Evolutionary conservation across 768 basidiomycete genomes (phyloP).

Genomic region (Amylocystis lapponica): DNA sequence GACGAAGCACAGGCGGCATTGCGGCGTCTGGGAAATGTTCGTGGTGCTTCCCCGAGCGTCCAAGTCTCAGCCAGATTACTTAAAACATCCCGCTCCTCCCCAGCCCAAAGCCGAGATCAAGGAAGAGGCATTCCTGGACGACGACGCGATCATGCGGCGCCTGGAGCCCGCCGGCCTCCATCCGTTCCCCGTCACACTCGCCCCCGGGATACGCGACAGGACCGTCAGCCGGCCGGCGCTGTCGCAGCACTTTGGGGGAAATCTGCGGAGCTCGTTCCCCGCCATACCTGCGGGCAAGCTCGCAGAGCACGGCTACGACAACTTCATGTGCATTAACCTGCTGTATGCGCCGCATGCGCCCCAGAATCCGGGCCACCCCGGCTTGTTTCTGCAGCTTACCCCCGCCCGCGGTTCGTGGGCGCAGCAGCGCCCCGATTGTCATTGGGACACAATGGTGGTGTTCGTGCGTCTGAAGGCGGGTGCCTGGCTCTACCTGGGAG

Average conservation of each 20-base stretch:
- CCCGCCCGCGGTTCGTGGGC: not conserved
- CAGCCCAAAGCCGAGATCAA: slow-evolving; percentile 10
- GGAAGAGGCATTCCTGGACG: slow-evolving; percentile 2
- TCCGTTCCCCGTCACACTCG: slow-evolving; percentile 21
- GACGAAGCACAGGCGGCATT: too few relatives aligned
- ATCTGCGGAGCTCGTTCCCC: slow-evolving; percentile 24
- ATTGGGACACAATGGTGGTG: not conserved
- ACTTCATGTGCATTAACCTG: slow-evolving; percentile 31
- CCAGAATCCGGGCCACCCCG: too few relatives aligned
- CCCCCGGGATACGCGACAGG: slow-evolving; percentile 19
- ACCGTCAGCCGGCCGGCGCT: slow-evolving; percentile 27
- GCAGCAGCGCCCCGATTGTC: not conserved
- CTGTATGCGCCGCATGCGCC: slow-evolving; percentile 32
- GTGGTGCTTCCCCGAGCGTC: too few relatives aligned
- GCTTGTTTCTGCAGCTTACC: slow-evolving; percentile 24
- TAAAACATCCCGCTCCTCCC: too few relatives aligned
- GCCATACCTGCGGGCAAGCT: slow-evolving; percentile 14
- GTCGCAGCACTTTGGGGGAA: slow-evolving; percentile 31
- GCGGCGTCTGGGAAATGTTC: too few relatives aligned
- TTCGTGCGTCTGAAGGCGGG: slow-evolving; percentile 2
- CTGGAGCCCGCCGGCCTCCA: slow-evolving; percentile 19
- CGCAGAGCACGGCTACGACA: slow-evolving; percentile 22
- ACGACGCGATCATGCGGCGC: slow-evolving; percentile 4
- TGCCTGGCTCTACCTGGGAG: slow-evolving; percentile 27
- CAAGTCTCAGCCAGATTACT: too few relatives aligned